Evolutionary conservation across 2,329 filamentous ascomycete species (phyloP).

Genomic region (Cercospora sp.): DNA sequence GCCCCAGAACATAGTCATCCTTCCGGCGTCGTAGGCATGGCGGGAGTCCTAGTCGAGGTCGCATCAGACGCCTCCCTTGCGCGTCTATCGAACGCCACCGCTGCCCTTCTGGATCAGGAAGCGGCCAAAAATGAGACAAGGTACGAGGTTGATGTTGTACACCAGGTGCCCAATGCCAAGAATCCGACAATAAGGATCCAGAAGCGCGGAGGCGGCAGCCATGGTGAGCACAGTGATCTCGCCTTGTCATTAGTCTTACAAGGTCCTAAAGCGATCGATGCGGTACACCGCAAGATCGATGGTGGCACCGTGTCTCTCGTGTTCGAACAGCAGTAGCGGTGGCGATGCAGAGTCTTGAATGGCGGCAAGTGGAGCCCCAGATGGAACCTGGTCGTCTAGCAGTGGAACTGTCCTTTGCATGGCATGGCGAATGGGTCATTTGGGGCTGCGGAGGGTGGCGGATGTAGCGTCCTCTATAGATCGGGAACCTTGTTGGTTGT

Average conservation of each 20-base stretch:
- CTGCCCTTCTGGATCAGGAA: conserved; percentile 22
- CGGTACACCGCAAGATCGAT: conserved; percentile 24
- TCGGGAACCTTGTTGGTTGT: not conserved
- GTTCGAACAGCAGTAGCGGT: conserved; percentile 19
- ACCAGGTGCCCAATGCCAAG: conserved; percentile 12
- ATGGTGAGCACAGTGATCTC: conserved; percentile 13
- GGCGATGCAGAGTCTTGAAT: not conserved
- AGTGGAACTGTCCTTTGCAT: not conserved
- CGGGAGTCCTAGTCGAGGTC: conserved; percentile 38
- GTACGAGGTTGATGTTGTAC: conserved; percentile 22
- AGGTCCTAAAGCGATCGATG: conserved; percentile 9
- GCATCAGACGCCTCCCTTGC: conserved; percentile 7
- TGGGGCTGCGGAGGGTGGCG: not conserved
- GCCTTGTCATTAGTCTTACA: conserved; percentile 24
- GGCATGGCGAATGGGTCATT: not conserved
- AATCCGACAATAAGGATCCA: conserved; percentile 24
- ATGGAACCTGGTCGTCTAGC: not conserved
- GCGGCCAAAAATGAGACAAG: conserved; percentile 11
- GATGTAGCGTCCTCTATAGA: not conserved
- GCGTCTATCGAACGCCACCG: conserved; percentile 24
- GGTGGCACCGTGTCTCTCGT: conserved; percentile 22
- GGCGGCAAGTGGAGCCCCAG: not conserved
- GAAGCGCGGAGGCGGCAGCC: not conserved
- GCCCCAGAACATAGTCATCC: conserved; percentile 49
- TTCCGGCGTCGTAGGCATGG: conserved; percentile 54